These are phyloP conservation scores for Aspergillus japonicus DNA, from an alignment of 2,329 filamentous ascomycete species.

Conservation along the genomic window DNA sequence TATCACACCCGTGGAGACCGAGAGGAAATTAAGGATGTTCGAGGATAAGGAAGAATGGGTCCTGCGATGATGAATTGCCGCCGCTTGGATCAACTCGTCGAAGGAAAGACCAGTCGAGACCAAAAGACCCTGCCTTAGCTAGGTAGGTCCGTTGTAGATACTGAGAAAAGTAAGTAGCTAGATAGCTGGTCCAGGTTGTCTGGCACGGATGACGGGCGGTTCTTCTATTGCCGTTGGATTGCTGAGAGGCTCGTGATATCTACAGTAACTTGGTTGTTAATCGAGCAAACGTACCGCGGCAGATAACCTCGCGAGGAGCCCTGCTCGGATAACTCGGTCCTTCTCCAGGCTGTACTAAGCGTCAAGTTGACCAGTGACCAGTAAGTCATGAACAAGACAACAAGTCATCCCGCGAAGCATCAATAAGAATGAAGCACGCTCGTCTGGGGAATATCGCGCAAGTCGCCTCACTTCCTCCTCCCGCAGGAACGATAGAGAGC, in stretches of 20 bases:
- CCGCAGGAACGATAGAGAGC: not conserved
- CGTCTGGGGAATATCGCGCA: constrained; percentile 5
- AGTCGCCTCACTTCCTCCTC: constrained; percentile 2
- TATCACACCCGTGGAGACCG: not conserved
- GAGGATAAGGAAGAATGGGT: not conserved
- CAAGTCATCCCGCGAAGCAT: not conserved
- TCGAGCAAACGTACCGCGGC: not conserved
- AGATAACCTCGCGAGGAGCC: not conserved
- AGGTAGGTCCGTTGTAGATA: not conserved
- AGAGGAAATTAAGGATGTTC: not conserved
- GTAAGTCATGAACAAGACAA: no score
- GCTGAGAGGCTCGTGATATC: not conserved
- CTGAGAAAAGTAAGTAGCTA: not conserved
- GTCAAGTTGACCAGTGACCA: no score
- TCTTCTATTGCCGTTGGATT: not conserved
- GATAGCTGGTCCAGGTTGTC: not conserved
- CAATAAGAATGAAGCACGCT: not conserved
- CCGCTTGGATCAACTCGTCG: not conserved
- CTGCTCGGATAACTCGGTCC: not conserved
- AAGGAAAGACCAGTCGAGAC: not conserved
- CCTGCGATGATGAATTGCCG: not conserved
- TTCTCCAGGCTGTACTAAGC: no score
- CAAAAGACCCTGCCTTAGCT: not conserved
- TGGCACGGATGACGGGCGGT: not conserved
- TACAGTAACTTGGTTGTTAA: not conserved